Percentiles rank a stretch among this genome's conserved stretches.
Conservation (phyloP, 768 basidiomycete species). For the Saitozyma sp. region DNA sequence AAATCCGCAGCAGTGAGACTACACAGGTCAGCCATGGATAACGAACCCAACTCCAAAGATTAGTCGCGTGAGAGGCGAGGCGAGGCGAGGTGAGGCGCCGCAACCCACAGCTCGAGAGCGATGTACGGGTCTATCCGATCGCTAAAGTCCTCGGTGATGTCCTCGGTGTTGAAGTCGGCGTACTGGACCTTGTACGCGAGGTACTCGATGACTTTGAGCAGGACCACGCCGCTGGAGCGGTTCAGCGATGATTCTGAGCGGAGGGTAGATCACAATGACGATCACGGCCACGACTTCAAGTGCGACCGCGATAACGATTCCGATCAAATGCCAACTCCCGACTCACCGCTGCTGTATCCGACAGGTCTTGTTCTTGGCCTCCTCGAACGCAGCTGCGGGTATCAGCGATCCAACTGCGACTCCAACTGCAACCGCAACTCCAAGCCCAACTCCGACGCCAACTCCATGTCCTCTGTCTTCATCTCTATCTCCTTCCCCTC, state of each 20-base stretch:
- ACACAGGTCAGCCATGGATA: not conserved
- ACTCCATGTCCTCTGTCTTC: no score
- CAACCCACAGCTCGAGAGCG: conserved; percentile 78
- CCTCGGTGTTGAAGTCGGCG: conserved; percentile 67
- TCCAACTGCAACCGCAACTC: not conserved
- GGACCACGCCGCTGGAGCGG: conserved; percentile 62
- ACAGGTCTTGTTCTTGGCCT: conserved; percentile 71
- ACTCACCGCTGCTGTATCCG: conserved; percentile 68
- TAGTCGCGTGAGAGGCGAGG: not conserved
- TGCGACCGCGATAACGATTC: not conserved
- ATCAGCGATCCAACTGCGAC: conserved; percentile 2
- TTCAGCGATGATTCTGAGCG: not conserved
- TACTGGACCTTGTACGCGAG: conserved; percentile 81
- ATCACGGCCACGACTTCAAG: not conserved
- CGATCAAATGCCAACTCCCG: not conserved
- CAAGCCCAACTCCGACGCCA: no score
- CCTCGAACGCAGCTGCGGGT: conserved; percentile 66
- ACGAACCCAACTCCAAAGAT: not conserved
- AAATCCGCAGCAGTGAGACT: conserved; percentile 41
- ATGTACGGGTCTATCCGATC: conserved; percentile 85
- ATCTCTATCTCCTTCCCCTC: no score
- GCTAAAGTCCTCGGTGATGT: conserved; percentile 79
- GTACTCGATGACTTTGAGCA: conserved; percentile 87
- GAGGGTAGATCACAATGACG: not conserved
- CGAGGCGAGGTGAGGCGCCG: not conserved